Percentiles rank a stretch among this genome's conserved stretches.
These are phyloP conservation scores for Torulaspora pretoriensis DNA, from an alignment of 1,139 yeast species.

Conservation along the genomic window DNA sequence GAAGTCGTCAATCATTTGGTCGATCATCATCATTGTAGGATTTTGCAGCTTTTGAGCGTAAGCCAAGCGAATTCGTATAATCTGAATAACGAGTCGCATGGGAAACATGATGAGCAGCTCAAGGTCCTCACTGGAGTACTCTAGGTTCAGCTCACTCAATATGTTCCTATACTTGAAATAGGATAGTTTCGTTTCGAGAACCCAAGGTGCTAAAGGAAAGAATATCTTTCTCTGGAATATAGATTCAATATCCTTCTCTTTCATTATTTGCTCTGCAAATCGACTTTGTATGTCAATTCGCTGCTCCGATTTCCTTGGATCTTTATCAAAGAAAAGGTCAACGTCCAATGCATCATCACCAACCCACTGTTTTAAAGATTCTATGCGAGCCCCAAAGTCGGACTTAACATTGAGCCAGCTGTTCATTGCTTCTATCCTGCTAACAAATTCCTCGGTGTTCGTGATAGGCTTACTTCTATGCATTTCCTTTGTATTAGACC, in stretches of 20 bases:
- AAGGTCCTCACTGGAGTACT: slow-evolving; percentile 66
- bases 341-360: slow-evolving; percentile 74
- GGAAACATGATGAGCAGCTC: slow-evolving; percentile 70
- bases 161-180: slow-evolving; percentile 58
- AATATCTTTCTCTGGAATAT: slow-evolving; percentile 53
- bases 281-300: slow-evolving; percentile 60
- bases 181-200: slow-evolving; percentile 72
- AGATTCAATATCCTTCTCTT: slow-evolving; percentile 75
- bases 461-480: slow-evolving; percentile 70
- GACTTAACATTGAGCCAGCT: slow-evolving; percentile 81
- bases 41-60: slow-evolving; percentile 77
- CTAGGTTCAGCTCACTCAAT: slow-evolving; percentile 68
- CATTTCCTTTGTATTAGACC: slow-evolving; percentile 82
- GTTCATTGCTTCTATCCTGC: slow-evolving; percentile 68
- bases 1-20: slow-evolving; percentile 87
- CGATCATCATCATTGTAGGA: slow-evolving; percentile 95
- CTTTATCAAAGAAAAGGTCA: slow-evolving; percentile 8
- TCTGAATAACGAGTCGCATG: slow-evolving; percentile 72
- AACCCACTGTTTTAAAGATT: slow-evolving; percentile 59
- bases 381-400: slow-evolving; percentile 58
- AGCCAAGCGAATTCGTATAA: slow-evolving; percentile 66
- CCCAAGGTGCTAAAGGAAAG: slow-evolving; percentile 44
- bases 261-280: slow-evolving; percentile 80
- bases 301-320: slow-evolving; percentile 22
- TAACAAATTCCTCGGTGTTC: slow-evolving; percentile 58